Conservation (phyloP, 306 rosid genomes). For the Argentina anserina region DNA sequence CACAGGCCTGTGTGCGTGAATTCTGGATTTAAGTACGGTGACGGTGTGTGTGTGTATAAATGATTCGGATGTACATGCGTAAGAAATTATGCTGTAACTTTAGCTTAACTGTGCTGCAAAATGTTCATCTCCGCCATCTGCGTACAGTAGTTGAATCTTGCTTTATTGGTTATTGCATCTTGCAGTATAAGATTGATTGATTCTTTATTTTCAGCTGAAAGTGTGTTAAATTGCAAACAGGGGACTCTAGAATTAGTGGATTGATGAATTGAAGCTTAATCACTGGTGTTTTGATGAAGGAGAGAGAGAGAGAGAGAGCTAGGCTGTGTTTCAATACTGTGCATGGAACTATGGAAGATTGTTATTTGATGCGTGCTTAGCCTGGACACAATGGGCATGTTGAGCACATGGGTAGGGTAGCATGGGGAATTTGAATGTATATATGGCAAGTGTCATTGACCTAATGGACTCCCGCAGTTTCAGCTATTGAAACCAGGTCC, state of each 20-base stretch:
- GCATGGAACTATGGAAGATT: conserved; percentile 3
- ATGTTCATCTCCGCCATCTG: not conserved
- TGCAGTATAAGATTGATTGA: not conserved
- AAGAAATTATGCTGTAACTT: not conserved
- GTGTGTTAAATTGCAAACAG: not conserved
- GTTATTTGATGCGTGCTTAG: not conserved
- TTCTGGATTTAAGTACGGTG: not conserved
- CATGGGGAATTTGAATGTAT: not conserved
- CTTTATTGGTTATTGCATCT: not conserved
- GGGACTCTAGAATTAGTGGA: not conserved
- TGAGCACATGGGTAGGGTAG: not conserved
- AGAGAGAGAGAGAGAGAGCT: too few species aligned
- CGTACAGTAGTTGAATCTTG: not conserved
- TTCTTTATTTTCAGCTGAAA: not conserved
- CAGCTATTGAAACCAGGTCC: conserved; percentile 12
- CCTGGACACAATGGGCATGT: not conserved
- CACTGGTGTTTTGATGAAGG: not conserved
- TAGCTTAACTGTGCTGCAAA: not conserved
- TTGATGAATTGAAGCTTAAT: not conserved
- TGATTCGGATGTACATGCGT: not conserved
- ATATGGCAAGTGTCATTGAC: not conserved
- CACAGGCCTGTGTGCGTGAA: not conserved
- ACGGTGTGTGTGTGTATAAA: not conserved
- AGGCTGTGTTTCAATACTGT: not conserved
- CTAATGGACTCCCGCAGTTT: conserved; percentile 23